Percentiles rank a stretch among this genome's conserved stretches.
These are phyloP conservation scores for Magnusiomyces tetraspermus DNA, from an alignment of 1,139 yeast genomes.

Conservation along the genomic window DNA sequence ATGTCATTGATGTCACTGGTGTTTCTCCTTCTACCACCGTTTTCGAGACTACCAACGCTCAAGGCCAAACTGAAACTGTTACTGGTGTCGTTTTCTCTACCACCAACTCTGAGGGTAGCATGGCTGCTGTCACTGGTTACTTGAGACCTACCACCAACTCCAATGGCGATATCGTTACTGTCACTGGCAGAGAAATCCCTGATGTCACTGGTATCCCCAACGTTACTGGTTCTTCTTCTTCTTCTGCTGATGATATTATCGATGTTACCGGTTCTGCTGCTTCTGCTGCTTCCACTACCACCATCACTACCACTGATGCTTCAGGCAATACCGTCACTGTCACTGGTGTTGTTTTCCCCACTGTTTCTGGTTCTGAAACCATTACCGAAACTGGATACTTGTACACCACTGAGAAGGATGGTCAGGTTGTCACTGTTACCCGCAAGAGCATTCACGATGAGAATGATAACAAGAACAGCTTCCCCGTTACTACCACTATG, in stretches of 20 bases:
- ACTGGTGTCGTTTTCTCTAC: not conserved
- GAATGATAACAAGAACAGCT: not conserved
- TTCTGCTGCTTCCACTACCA: not conserved
- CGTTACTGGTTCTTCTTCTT: not conserved
- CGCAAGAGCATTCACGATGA: not conserved
- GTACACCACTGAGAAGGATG: slow-evolving; percentile 1
- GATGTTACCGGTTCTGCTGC: not conserved
- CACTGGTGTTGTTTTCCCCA: slow-evolving; percentile 2
- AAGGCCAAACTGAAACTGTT: not conserved
- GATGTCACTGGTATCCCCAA: slow-evolving; percentile 2
- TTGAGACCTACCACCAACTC: not conserved
- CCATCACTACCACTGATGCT: slow-evolving; percentile 3
- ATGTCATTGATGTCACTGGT: slow-evolving; percentile 2
- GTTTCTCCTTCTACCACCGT: not conserved
- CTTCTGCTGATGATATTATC: not conserved
- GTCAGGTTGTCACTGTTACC: slow-evolving; percentile 1
- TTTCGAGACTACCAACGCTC: slow-evolving; percentile 2
- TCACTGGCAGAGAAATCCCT: not conserved
- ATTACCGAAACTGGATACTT: not conserved
- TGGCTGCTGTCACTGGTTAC: not conserved
- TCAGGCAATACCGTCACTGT: slow-evolving; percentile 1
- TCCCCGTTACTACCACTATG: not conserved
- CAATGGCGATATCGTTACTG: slow-evolving; percentile 1
- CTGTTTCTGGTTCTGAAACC: not conserved
- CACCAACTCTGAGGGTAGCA: not conserved